Evolutionary conservation across 2,329 filamentous ascomycete species (phyloP).

Genomic region (Cladosporium austrohemisphaericum): DNA sequence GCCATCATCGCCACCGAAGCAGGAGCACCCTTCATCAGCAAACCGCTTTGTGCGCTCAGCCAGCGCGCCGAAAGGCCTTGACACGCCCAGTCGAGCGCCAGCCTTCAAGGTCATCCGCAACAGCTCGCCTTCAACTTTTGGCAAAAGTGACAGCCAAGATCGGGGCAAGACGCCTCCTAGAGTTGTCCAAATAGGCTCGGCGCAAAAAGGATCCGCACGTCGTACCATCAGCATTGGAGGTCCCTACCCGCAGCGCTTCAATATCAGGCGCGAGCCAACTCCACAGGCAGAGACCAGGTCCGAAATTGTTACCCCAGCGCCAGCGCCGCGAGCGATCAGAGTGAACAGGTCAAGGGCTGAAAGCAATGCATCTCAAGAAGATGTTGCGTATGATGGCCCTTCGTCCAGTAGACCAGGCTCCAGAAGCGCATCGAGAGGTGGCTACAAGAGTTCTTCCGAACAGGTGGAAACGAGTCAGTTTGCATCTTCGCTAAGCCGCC

Average conservation of each 20-base stretch:
- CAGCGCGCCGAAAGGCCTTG: conserved; percentile 27
- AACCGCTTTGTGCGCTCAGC: conserved; percentile 28
- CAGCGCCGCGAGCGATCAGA: conserved; percentile 30
- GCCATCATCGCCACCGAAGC: conserved; percentile 51
- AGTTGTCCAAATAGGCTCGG: conserved; percentile 31
- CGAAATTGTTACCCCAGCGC: conserved; percentile 37
- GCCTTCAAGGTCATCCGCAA: conserved; percentile 35
- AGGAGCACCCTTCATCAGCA: conserved; percentile 37
- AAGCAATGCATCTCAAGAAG: conserved; percentile 36
- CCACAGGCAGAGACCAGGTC: conserved; percentile 26
- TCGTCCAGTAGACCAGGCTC: conserved; percentile 32
- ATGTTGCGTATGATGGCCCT: conserved; percentile 20
- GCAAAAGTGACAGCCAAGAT: conserved; percentile 17
- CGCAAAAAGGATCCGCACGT: conserved; percentile 29
- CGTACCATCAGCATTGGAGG: conserved; percentile 32
- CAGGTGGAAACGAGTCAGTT: conserved; percentile 1
- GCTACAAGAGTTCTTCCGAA: conserved; percentile 12
- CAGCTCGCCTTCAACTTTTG: conserved; percentile 29
- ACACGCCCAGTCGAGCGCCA: conserved; percentile 35
- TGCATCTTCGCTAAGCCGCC: conserved; percentile 25
- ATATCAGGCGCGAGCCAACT: conserved; percentile 30
- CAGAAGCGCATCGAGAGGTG: conserved; percentile 29
- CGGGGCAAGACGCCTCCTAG: conserved; percentile 33
- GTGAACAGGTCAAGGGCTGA: conserved; percentile 28
- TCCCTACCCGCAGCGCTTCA: conserved; percentile 29